Conservation (phyloP, 139 green algal species). For the Chlamydomonas eustigma region DNA sequence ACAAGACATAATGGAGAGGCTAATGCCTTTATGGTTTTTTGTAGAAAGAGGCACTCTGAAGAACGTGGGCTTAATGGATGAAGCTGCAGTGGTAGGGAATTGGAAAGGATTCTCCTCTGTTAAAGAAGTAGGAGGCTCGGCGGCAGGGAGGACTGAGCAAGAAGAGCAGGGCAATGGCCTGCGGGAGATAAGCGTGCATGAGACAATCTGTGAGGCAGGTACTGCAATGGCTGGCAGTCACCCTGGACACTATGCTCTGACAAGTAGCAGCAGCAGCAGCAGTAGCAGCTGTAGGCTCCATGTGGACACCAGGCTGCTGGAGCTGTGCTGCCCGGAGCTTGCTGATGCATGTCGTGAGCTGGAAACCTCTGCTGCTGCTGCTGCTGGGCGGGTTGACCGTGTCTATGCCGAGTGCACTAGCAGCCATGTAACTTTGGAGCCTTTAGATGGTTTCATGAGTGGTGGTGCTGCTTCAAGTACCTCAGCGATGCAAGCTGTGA, state of each 20-base stretch:
- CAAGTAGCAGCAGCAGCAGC: background rate
- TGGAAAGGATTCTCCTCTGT: too few species aligned
- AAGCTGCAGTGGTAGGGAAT: too few species aligned
- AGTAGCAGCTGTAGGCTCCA: constrained; percentile 4
- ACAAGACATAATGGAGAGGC: too few species aligned
- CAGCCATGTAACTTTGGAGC: too few species aligned
- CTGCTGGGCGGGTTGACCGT: too few species aligned
- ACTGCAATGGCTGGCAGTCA: background rate
- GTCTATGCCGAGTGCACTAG: too few species aligned
- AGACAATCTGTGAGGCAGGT: too few species aligned
- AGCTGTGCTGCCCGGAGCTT: constrained; percentile 54
- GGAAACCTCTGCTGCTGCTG: background rate
- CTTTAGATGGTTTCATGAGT: too few species aligned
- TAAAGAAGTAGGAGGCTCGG: background rate
- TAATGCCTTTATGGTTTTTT: too few species aligned
- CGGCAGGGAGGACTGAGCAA: background rate
- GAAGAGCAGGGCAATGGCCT: background rate
- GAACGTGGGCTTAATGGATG: too few species aligned
- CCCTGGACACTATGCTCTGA: background rate
- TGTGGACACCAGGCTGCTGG: constrained; percentile 40
- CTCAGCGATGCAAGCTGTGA: background rate
- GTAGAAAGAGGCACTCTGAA: too few species aligned
- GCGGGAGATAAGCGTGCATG: background rate
- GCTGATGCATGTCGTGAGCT: constrained; percentile 14
- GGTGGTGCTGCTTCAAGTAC: background rate